Evolutionary conservation across 805 yeast species (phyloP).

Genomic region (Candida orba): DNA sequence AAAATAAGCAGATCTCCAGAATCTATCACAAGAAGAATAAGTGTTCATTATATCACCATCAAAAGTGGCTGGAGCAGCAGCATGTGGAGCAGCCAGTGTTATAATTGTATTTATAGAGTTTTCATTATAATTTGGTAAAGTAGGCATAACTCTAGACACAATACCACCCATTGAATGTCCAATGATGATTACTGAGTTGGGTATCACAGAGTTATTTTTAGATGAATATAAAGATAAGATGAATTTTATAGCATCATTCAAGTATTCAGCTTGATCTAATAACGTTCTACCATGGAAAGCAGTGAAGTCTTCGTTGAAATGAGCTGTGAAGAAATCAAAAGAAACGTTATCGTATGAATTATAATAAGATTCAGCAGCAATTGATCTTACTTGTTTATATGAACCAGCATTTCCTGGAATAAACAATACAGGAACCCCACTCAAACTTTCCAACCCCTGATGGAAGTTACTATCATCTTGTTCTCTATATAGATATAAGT

Average conservation of each 20-base stretch:
- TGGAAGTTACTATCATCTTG: constrained; percentile 63
- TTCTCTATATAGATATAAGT: constrained; percentile 81
- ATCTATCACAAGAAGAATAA: constrained; percentile 66
- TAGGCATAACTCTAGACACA: constrained; percentile 78
- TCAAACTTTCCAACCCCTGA: constrained; percentile 23
- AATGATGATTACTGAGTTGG: constrained; percentile 66
- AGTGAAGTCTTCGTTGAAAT: constrained; percentile 92
- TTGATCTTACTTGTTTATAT: constrained; percentile 78
- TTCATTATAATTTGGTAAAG: constrained; percentile 65
- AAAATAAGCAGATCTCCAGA: constrained; percentile 64
- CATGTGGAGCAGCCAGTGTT: constrained; percentile 87
- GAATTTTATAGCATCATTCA: constrained; percentile 79
- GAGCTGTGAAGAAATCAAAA: constrained; percentile 84
- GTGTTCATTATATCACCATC: constrained; percentile 79
- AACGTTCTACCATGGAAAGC: constrained; percentile 94
- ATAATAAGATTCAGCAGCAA: constrained; percentile 73
- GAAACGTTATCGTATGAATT: constrained; percentile 28
- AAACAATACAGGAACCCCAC: constrained; percentile 84
- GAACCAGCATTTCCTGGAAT: constrained; percentile 98
- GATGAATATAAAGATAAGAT: constrained; percentile 59
- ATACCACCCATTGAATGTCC: constrained; percentile 99
- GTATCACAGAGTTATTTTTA: constrained; percentile 29
- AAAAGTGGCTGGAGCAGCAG: constrained; percentile 87
- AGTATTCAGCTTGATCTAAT: constrained; percentile 87
- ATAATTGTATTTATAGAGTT: constrained; percentile 76